Base-by-base conservation (phyloP, 139 green algal species). In the Diplosphaera chodatii region DNA sequence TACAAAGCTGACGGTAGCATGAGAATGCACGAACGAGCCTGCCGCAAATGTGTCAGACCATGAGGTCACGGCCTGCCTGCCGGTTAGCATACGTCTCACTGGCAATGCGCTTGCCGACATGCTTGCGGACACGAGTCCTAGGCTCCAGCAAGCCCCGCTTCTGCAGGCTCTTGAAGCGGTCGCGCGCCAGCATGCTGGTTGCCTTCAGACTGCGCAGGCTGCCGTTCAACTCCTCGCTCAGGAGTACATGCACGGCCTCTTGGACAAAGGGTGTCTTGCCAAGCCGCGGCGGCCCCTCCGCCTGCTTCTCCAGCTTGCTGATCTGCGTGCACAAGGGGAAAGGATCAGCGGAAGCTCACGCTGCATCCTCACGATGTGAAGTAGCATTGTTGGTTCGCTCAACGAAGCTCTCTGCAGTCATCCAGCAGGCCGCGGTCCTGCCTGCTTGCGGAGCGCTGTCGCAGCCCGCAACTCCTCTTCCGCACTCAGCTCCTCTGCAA, bases 131-230 rank as follows among this genome's bases (percentile, higher is more conserved):
- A n/a, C 63, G 69, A 23, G 66, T 29, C 3, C 89, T 72, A 2
- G 91, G 87, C 89, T 97, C 91, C 2, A 96, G 82, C 13, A 92
- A 29, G 21, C 86, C 88, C 0, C 88, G 82, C 68, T 85, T 81
- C 79, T 97, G 91, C 67, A 97, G 74, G 65, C 81, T 88, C 72
- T 92, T 93, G 82, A 87, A 96, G 23, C 84, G 68, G 66, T 89
- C 84, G 33, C 74, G 74, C 13, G 70, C 66, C 66, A 88, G 72
- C 59, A 79, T 74, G 27, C 77, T 48, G 6, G 77, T 74, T 8
- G 79, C 69, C 65, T 83, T 87, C 20, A 91, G 69, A 27, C 70
- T 56, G 1, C 90, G 74, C 70, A 95, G 77, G 70, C 83, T 90
- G 76, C 86, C 86, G 0, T 40, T 76, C 29, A 91, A 32, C 73